Evolutionary conservation across 495 filamentous ascomycete species (phyloP), one percentile per base, ranked within the genome.

Genomic region (Pyrenopolyporus hunteri): DNA sequence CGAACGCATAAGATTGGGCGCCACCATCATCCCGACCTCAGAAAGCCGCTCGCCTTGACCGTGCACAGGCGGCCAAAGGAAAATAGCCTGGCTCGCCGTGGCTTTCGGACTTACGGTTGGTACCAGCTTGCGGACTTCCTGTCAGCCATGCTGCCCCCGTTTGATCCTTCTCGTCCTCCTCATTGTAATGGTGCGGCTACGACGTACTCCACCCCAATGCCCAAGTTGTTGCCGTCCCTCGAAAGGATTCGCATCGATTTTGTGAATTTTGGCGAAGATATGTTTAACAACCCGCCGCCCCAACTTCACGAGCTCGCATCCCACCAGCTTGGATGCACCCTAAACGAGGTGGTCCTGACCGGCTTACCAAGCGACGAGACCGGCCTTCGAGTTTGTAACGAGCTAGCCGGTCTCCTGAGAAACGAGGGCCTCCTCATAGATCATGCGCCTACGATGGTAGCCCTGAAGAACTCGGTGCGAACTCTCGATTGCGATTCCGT

Each of bases 61-160:
- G 50, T 75, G 0, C 53, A 67, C 22, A 68, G 44, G 11, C 74
- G 77, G 8, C 62, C 66, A 13, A 69, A 71, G 43, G 76, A 77
- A 29, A 48, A 68, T 3, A 69, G 54, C 7, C 47, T 76, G 10
- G 69, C 73, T 22, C 73, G 71, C 8, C 65, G 64, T 33, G 79
- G 79, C 8, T 76, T 80, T 40, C 74, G 77, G 10, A 72, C 73
- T 47, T 82, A 82, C 47, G 70, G 74, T 23, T 82, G 79, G 79
- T 67, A 72, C 33, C 79, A 80, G 53, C 46, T 78, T 14, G 54
- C 71, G 5, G 79, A 80, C 37, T 79, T 80, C 32, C 67, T 82
- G 10, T 66, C 64, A 20, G 74, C 74, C 13, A 29, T 82, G 40
- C 54, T 73, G 4, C 72, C 74, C 1, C 74, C 77, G 0, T 74